Evolutionary conservation across 208 protist genomes (phyloP).

Genomic region (Angomonas deanei): DNA sequence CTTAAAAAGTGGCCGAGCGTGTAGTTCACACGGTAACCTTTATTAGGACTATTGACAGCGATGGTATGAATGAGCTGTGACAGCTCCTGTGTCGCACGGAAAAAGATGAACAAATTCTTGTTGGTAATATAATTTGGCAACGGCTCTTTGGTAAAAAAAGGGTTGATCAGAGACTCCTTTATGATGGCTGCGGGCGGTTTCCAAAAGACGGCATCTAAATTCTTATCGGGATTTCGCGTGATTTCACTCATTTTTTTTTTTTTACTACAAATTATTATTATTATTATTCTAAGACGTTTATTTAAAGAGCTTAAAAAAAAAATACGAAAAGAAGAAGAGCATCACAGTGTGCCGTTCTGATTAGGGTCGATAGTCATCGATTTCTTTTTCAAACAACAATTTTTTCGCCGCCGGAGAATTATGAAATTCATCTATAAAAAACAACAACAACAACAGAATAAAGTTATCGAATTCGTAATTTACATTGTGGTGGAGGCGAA

Average conservation of each 20-base stretch:
- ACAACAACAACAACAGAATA: neutral
- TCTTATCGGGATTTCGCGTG: neutral
- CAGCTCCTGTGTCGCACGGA: conserved; percentile 15
- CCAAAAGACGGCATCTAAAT: conserved; percentile 11
- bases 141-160: conserved; percentile 27
- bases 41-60: conserved; percentile 13
- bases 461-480: neutral
- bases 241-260: neutral
- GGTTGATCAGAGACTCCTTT: conserved; percentile 1
- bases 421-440: no score
- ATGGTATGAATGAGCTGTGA: conserved; percentile 26
- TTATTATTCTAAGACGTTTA: no score
- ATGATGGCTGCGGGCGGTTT: conserved; percentile 10
- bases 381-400: no score
- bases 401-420: no score
- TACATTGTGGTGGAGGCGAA: conserved; percentile 23
- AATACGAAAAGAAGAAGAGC: conserved; percentile 1
- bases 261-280: no score
- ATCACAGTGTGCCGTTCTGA: neutral
- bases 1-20: conserved; percentile 17
- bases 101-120: conserved; percentile 18
- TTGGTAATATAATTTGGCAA: conserved; percentile 12
- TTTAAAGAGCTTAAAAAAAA: neutral
- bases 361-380: no score
- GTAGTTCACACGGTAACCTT: conserved; percentile 8